Percentiles rank a stretch among this genome's conserved stretches.
These are phyloP conservation scores for Solanum peruvianum DNA, from an alignment of 257 asterid genomes.

Conservation along the genomic window DNA sequence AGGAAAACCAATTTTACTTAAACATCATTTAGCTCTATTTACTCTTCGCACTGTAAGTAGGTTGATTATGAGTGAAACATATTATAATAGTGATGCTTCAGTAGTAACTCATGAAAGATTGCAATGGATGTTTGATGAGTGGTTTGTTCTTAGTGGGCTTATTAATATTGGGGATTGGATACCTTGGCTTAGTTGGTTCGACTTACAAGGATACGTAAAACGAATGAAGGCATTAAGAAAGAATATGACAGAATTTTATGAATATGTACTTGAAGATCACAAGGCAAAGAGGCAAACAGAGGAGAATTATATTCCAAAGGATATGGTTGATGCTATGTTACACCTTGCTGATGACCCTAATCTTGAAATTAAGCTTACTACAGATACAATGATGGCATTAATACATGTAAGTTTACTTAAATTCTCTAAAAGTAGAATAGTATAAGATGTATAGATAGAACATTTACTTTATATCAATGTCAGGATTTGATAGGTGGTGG, in stretches of 20 bases:
- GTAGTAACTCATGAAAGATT: neutral
- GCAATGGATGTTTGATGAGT: neutral
- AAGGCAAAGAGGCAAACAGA: neutral
- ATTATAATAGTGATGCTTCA: neutral
- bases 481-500: neutral
- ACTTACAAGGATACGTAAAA: neutral
- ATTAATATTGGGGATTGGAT: neutral
- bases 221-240: neutral
- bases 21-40: neutral
- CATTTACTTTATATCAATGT: neutral
- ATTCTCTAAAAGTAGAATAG: neutral
- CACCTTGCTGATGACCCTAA: neutral
- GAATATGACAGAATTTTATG: neutral
- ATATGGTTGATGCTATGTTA: neutral
- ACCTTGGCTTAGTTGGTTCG: neutral
- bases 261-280: neutral
- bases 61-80: neutral
- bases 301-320: neutral
- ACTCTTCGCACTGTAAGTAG: neutral
- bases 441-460: too few relatives aligned
- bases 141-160: neutral
- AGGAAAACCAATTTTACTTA: neutral
- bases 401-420: neutral
- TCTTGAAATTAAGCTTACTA: neutral
- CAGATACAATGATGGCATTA: neutral